These are phyloP conservation scores for Citeromyces matritensis DNA, from an alignment of 805 yeast genomes.

Conservation along the genomic window DNA sequence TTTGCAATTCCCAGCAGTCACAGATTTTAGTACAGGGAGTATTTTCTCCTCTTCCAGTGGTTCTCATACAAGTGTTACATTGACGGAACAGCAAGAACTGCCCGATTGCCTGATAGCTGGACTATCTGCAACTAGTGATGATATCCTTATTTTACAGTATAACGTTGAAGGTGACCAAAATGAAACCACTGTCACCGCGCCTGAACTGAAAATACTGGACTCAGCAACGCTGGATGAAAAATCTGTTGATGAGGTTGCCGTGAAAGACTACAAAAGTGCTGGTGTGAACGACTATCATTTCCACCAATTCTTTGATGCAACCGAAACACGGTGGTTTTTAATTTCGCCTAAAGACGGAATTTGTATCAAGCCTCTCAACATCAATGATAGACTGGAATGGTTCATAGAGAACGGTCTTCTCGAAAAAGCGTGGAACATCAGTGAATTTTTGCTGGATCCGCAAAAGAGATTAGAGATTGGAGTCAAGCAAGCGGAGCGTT, in stretches of 20 bases:
- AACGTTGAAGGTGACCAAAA: conserved; percentile 11
- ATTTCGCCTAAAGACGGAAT: conserved; percentile 77
- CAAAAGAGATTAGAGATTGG: conserved; percentile 46
- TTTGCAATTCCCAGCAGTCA: conserved; percentile 25
- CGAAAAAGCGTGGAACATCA: conserved; percentile 67
- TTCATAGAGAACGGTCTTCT: conserved; percentile 35
- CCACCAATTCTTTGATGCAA: conserved; percentile 28
- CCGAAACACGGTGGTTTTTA: conserved; percentile 35
- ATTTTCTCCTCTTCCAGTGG: conserved; percentile 13
- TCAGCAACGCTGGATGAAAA: conserved; percentile 53
- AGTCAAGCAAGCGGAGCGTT: conserved; percentile 29
- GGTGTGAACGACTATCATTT: conserved; percentile 75
- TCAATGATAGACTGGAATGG: conserved; percentile 66
- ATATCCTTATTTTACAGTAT: conserved; percentile 44
- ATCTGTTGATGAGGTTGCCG: conserved; percentile 64
- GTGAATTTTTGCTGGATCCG: conserved; percentile 37
- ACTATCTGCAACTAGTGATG: conserved; percentile 56
- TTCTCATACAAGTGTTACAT: conserved; percentile 7
- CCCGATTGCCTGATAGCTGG: conserved; percentile 56
- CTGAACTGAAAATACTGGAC: conserved; percentile 64
- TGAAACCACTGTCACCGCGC: conserved; percentile 23
- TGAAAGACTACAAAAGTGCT: conserved; percentile 37
- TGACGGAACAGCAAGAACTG: conserved; percentile 30
- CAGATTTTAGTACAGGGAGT: conserved; percentile 26
- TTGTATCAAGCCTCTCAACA: conserved; percentile 53